phyloP scores from a whole-genome alignment of 164 flowering plant genomes.

The Houttuynia cordata region DNA sequence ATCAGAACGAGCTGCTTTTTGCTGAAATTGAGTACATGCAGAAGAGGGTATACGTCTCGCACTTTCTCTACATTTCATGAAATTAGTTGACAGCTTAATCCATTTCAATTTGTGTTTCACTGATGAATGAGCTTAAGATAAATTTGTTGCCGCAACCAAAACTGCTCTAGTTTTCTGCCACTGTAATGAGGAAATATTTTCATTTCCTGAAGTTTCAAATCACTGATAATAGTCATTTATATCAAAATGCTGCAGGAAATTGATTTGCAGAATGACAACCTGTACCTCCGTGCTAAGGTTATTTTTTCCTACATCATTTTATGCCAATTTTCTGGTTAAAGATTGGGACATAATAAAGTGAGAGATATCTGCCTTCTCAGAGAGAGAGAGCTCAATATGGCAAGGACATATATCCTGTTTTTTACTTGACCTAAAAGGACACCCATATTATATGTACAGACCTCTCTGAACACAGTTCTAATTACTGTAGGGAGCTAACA shows the following conservation, averaged over 20 bases:
- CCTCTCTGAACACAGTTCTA: not conserved
- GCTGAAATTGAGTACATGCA: conserved; percentile 87
- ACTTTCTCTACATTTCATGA: not conserved
- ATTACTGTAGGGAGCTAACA: not conserved
- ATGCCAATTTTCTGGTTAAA: not conserved
- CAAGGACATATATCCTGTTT: not conserved
- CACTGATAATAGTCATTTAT: not conserved
- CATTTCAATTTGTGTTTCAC: not conserved
- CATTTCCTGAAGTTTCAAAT: not conserved
- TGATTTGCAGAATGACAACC: conserved; percentile 74
- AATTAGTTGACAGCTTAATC: not conserved
- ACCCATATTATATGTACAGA: too few species aligned
- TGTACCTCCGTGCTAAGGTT: conserved; percentile 80
- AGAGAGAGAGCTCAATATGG: too few species aligned
- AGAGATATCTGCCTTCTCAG: too few species aligned
- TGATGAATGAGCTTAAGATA: not conserved
- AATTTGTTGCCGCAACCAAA: not conserved
- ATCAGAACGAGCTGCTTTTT: conserved; percentile 74
- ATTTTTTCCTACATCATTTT: conserved; percentile 1
- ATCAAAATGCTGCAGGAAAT: conserved; percentile 46
- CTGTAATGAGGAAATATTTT: too few species aligned
- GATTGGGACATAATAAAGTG: not conserved
- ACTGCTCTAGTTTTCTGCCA: too few species aligned
- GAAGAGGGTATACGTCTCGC: conserved; percentile 47
- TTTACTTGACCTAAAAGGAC: not conserved